A percentile compares a stretch with the other conserved stretches of the same genome.
Conservation (phyloP, 2,329 filamentous ascomycete genomes). For the Aspergillus carbonarius region DNA sequence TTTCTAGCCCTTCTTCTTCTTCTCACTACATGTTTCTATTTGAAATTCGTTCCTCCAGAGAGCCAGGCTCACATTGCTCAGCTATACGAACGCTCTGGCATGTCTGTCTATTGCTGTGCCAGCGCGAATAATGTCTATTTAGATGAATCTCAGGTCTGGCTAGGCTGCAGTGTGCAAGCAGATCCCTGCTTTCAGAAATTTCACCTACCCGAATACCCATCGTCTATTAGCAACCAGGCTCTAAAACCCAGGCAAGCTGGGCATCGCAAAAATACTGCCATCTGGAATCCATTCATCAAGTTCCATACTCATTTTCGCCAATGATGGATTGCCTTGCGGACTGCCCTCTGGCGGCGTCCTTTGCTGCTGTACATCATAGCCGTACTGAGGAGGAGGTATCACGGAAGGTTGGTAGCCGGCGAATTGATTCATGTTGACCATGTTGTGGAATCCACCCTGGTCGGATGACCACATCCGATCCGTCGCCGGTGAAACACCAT, state of each 20-base stretch:
- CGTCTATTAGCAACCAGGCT: no score
- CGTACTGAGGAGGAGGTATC: conserved; percentile 23
- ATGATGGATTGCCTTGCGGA: conserved; percentile 14
- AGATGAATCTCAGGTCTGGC: neutral
- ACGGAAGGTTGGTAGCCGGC: conserved; percentile 19
- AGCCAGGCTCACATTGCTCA: neutral
- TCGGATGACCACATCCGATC: conserved; percentile 27
- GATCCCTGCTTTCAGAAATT: neutral
- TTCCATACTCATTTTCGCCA: conserved; percentile 27
- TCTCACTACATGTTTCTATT: neutral
- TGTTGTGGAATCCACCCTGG: conserved; percentile 15
- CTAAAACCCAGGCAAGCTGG: conserved; percentile 29
- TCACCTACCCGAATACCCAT: neutral
- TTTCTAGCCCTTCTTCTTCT: neutral
- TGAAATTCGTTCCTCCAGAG: neutral
- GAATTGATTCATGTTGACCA: conserved; percentile 19
- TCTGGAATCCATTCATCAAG: conserved; percentile 33
- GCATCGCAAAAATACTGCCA: conserved; percentile 30
- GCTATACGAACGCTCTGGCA: neutral
- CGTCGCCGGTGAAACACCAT: conserved; percentile 20
- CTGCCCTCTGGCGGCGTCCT: conserved; percentile 12
- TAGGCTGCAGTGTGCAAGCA: neutral
- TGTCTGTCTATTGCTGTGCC: neutral
- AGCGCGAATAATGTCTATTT: neutral
- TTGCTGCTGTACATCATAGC: conserved; percentile 22